A percentile compares a stretch with the other conserved stretches of the same genome.
Conservation (phyloP, 202 grass and related monocot species). For the Hordeum pubiflorum region DNA sequence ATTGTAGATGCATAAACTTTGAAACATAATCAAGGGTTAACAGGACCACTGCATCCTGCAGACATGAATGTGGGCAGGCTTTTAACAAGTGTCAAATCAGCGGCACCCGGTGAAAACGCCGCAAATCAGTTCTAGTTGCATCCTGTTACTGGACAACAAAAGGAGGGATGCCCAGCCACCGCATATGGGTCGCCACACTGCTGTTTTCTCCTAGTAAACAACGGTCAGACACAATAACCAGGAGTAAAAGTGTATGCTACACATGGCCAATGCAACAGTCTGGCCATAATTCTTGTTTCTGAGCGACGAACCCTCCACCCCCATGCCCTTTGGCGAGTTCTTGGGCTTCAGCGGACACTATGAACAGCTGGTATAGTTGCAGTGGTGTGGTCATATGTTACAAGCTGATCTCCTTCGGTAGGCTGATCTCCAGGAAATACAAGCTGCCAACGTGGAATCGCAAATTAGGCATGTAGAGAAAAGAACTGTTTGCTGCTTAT, state of each 20-base stretch:
- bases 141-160: neutral
- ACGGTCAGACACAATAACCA: constrained; percentile 2
- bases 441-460: constrained; percentile 46
- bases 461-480: constrained; percentile 9
- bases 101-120: neutral
- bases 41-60: neutral
- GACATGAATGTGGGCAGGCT: neutral
- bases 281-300: constrained; percentile 8
- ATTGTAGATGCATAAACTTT: neutral
- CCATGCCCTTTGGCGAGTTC: neutral
- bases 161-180: neutral
- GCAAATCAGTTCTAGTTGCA: neutral
- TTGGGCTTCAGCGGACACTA: neutral
- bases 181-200: neutral
- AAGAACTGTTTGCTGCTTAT: neutral
- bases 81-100: neutral
- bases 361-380: neutral
- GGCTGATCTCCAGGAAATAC: constrained; percentile 88
- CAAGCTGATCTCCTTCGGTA: constrained; percentile 80
- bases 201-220: neutral
- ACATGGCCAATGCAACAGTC: neutral
- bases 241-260: neutral
- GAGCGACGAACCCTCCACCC: neutral
- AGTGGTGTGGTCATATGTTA: constrained; percentile 9
- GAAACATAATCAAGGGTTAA: neutral